A percentile compares a stretch with the other conserved stretches of the same genome.
These are phyloP conservation scores for Cronartium quercuum DNA, from an alignment of 1,284 basidiomycete genomes.

Conservation along the genomic window DNA sequence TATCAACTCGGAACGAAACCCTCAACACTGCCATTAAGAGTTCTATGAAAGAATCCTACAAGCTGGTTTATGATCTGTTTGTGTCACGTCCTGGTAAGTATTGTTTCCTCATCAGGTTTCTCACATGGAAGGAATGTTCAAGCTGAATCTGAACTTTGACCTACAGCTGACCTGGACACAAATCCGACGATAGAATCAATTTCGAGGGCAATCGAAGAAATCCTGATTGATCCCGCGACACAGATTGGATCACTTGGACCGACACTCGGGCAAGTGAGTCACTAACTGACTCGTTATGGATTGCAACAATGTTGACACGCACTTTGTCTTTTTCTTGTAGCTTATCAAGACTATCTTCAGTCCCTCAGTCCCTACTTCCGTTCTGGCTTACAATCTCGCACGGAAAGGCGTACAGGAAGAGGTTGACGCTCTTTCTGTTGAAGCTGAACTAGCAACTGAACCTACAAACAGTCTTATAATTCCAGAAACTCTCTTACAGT, in stretches of 20 bases:
- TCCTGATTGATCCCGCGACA: constrained; percentile 25
- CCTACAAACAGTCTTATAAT: constrained; percentile 55
- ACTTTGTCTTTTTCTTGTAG: constrained; percentile 50
- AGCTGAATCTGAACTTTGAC: constrained; percentile 4
- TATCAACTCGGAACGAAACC: constrained; percentile 24
- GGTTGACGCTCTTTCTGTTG: constrained; percentile 73
- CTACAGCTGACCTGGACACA: constrained; percentile 43
- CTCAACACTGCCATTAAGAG: constrained; percentile 57
- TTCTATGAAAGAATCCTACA: constrained; percentile 57
- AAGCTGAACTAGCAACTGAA: constrained; percentile 65
- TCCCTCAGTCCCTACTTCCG: constrained; percentile 61
- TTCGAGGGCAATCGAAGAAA: constrained; percentile 17
- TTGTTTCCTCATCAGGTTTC: constrained; percentile 1
- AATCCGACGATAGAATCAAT: constrained; percentile 6
- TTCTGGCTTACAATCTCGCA: constrained; percentile 64
- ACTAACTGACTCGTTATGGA: constrained; percentile 4
- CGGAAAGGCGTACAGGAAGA: constrained; percentile 60
- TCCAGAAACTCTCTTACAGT: constrained; percentile 61
- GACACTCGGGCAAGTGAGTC: constrained; percentile 59
- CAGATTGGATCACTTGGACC: constrained; percentile 59
- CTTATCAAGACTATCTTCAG: constrained; percentile 70
- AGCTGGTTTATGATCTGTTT: constrained; percentile 59
- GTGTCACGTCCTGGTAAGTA: constrained; percentile 56
- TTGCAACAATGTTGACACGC: background rate
- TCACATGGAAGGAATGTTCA: background rate